Evolutionary conservation across 805 yeast genomes (phyloP), one percentile per base, ranked within the genome.

Genomic region (Brettanomyces naardenensis): DNA sequence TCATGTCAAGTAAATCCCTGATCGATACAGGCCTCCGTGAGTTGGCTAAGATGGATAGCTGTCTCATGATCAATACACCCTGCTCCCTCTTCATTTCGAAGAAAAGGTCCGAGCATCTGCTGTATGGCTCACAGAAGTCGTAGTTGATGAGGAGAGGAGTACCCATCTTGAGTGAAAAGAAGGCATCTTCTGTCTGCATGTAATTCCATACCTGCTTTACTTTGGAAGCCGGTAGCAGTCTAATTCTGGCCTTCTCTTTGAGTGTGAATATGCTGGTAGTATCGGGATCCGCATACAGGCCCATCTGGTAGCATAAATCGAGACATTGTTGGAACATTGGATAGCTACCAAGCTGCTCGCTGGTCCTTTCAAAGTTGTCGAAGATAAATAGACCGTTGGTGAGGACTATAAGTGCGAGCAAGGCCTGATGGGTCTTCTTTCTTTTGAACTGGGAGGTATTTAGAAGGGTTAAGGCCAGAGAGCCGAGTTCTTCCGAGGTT

Each of bases 141-240:
- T 41, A 33, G 31, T 49, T 37, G 17, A 49, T 42, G 9, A 43
- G 15, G 11, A 45, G 37, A 7, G 47, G 47, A 1, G 35, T 14
- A 4, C 39, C 42, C 3, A 32, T 10, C 6, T 13, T n/a, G 17
- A 36, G 17, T 6, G 35, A 37, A 36, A 41, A 48, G 5, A n/a
- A n/a, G 1, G 46, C 33, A 36, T 49, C 53, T 5, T 28, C 5
- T 3, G 19, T 14, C 10, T 43, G 19, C 22, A 48, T 28, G 33
- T 46, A 35, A 29, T 46, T 45, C 53, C 53, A 48, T 15, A 49
- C 31, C n/a, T 15, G 9, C 22, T 39, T 44, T 3, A 33, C 23
- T 21, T 23, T 10, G 15, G 5, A 17, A 3, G 27, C 4, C 2
- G 36, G n/a, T 18, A 41, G 19, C 6, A 10, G 6, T 3, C 22